Evolutionary conservation across 2,329 filamentous ascomycete species (phyloP).

Genomic region (Pleochaeta shiraiana): DNA sequence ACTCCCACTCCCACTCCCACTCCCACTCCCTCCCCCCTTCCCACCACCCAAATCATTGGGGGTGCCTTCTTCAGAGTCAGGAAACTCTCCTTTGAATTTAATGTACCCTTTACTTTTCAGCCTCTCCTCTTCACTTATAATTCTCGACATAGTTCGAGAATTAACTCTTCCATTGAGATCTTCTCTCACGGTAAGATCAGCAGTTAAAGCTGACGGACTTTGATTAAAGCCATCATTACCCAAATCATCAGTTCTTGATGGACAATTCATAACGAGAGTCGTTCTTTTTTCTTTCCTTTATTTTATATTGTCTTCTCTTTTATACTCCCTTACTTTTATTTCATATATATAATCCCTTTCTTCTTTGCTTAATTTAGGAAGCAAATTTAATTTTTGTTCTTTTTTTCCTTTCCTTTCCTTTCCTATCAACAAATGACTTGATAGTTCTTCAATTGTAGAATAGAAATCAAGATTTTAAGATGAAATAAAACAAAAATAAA

Average conservation of each 20-base stretch:
- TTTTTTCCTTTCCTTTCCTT: too few species aligned
- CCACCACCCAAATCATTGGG: background rate
- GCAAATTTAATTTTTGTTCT: too few species aligned
- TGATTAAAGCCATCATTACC: constrained; percentile 36
- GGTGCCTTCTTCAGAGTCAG: background rate
- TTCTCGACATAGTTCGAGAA: constrained; percentile 27
- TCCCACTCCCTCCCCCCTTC: constrained; percentile 5
- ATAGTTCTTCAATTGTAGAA: too few species aligned
- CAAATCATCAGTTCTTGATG: constrained; percentile 35
- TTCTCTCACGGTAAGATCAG: constrained; percentile 37
- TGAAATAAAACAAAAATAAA: too few species aligned
- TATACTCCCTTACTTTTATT: too few species aligned
- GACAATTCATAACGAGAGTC: constrained; percentile 43
- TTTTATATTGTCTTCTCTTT: too few species aligned
- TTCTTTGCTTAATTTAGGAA: too few species aligned
- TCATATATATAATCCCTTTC: too few species aligned
- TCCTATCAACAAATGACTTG: too few species aligned
- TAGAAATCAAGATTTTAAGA: too few species aligned
- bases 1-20: constrained; percentile 4
- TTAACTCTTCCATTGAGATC: constrained; percentile 40
- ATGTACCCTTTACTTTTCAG: constrained; percentile 4
- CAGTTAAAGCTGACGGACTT: constrained; percentile 32
- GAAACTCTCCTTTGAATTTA: background rate
- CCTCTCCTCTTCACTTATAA: constrained; percentile 19
- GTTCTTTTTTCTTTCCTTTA: too few species aligned